Conservation (phyloP, 2,329 filamentous ascomycete species). For the Clonostachys solani region DNA sequence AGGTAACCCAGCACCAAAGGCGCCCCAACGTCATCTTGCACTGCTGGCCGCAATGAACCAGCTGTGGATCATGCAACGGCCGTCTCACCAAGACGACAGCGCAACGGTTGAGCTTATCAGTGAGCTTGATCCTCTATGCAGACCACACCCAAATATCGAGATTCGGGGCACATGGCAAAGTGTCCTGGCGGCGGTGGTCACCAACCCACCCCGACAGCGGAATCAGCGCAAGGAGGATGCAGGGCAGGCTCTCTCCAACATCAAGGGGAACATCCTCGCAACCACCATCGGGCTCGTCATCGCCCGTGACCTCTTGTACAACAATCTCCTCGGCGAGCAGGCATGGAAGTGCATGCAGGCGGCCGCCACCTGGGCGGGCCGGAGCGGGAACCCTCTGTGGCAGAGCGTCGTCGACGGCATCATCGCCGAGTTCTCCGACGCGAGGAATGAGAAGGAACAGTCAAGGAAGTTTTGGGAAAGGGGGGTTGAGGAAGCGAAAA, state of each 20-base stretch:
- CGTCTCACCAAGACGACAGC: conserved; percentile 49
- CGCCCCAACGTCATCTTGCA: conserved; percentile 58
- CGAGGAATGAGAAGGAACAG: conserved; percentile 30
- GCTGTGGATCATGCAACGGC: conserved; percentile 68
- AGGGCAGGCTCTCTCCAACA: conserved; percentile 65
- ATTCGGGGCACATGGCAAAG: conserved; percentile 76
- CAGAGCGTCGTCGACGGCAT: conserved; percentile 78
- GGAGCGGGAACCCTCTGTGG: conserved; percentile 70
- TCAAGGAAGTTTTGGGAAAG: conserved; percentile 20
- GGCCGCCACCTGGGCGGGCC: conserved; percentile 62
- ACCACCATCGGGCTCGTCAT: conserved; percentile 80
- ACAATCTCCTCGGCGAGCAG: conserved; percentile 76
- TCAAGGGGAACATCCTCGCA: conserved; percentile 73
- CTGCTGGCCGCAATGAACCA: conserved; percentile 65
- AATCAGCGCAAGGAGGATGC: conserved; percentile 77
- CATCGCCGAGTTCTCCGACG: conserved; percentile 67
- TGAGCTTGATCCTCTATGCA: conserved; percentile 63
- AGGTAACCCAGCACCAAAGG: conserved; percentile 32
- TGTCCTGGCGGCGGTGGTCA: conserved; percentile 63
- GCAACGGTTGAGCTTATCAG: conserved; percentile 59
- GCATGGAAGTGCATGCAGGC: conserved; percentile 73
- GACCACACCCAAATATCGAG: conserved; percentile 66
- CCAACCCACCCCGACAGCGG: conserved; percentile 60
- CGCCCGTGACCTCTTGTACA: conserved; percentile 81
- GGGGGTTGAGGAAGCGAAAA: conserved; percentile 25